Conservation (phyloP, 2,329 filamentous ascomycete genomes). For the Cladobotryum mycophilum region DNA sequence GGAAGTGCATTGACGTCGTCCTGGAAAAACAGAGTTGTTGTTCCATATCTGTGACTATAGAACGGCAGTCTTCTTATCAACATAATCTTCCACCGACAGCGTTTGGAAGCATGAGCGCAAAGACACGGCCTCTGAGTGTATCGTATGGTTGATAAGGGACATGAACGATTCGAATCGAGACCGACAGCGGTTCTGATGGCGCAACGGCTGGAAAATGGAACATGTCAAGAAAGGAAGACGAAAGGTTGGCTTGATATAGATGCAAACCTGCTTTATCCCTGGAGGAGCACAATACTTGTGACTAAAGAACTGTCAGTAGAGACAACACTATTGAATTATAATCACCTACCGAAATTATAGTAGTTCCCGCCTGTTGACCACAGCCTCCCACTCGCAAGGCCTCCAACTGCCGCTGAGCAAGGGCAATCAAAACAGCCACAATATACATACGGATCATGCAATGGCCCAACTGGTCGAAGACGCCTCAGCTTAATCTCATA, state of each 20-base stretch:
- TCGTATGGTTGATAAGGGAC: conserved; percentile 1
- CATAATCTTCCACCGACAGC: background rate
- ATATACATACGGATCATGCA: background rate
- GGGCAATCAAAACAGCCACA: background rate
- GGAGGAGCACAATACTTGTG: background rate
- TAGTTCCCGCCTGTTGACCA: background rate
- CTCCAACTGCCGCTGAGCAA: background rate
- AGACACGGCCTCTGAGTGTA: conserved; percentile 1
- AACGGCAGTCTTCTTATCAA: too few relatives aligned
- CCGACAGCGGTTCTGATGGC: conserved; percentile 3
- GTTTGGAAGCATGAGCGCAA: conserved; percentile 10
- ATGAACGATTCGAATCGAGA: background rate
- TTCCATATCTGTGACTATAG: too few relatives aligned
- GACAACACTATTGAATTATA: too few relatives aligned
- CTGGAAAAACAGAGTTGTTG: too few relatives aligned
- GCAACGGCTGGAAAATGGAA: conserved; percentile 1
- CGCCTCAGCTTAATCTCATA: background rate
- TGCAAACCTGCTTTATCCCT: background rate
- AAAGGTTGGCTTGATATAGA: conserved; percentile 8
- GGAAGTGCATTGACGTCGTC: too few relatives aligned
- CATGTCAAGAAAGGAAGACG: conserved; percentile 7
- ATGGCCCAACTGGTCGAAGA: background rate
- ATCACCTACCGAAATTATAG: background rate
- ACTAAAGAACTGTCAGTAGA: background rate
- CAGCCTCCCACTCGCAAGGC: background rate